Evolutionary conservation across 306 rosid species (phyloP).

Genomic region (Hippophae rhamnoides): DNA sequence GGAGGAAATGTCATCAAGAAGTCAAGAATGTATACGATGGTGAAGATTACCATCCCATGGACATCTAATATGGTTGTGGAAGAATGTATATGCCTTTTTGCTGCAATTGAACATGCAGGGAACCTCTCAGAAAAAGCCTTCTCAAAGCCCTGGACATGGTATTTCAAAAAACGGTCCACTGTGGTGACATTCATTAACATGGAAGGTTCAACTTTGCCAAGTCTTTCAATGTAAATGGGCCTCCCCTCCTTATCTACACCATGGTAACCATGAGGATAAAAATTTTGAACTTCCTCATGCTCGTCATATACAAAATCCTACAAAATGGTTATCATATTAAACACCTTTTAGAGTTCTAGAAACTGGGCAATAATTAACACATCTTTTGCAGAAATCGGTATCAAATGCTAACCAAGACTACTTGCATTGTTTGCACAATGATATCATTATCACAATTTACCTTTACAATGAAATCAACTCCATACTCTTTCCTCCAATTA

Average conservation of each 20-base stretch:
- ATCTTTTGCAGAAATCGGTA: slow-evolving; percentile 3
- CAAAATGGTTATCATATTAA: slow-evolving; percentile 3
- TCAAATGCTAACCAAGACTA: no score
- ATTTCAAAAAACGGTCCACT: slow-evolving; percentile 70
- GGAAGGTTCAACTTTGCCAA: slow-evolving; percentile 78
- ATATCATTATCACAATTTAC: slow-evolving; percentile 26
- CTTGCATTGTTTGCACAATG: neutral
- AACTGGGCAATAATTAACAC: slow-evolving; percentile 7
- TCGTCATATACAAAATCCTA: slow-evolving; percentile 76
- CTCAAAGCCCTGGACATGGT: slow-evolving; percentile 94
- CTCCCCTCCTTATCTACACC: slow-evolving; percentile 92
- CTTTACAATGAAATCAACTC: slow-evolving; percentile 66
- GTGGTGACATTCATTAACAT: slow-evolving; percentile 83
- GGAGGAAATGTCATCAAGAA: slow-evolving; percentile 16
- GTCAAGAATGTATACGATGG: neutral
- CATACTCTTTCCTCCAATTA: slow-evolving; percentile 69
- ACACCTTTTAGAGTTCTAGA: neutral
- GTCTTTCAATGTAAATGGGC: slow-evolving; percentile 88
- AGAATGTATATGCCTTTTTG: slow-evolving; percentile 67
- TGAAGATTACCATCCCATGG: slow-evolving; percentile 69
- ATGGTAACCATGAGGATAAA: slow-evolving; percentile 91
- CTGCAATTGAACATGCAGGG: slow-evolving; percentile 91
- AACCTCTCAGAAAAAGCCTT: slow-evolving; percentile 72
- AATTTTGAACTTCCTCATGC: slow-evolving; percentile 68
- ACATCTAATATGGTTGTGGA: slow-evolving; percentile 82